Conservation (phyloP, 305 asterid genomes). For the Fraxinus greggii region DNA sequence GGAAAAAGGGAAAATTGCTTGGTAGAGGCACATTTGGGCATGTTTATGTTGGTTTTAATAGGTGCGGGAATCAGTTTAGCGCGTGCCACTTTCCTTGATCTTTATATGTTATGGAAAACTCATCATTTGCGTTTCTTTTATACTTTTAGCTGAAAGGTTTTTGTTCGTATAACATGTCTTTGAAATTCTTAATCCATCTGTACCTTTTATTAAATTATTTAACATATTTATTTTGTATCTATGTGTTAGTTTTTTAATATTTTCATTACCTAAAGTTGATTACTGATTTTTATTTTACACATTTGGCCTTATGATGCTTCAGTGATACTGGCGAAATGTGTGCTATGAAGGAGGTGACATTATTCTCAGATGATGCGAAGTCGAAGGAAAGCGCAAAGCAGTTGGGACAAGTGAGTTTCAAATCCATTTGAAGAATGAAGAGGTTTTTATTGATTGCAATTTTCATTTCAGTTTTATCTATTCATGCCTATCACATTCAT, state of each 20-base stretch:
- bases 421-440: not conserved
- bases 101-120: not conserved
- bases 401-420: conserved; percentile 50
- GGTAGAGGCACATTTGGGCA: conserved; percentile 97
- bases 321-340: conserved; percentile 65
- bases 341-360: conserved; percentile 65
- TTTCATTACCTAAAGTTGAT: conserved; percentile 14
- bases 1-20: conserved; percentile 94
- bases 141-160: conserved; percentile 3
- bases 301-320: conserved; percentile 23
- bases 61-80: conserved; percentile 45
- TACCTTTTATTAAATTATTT: conserved; percentile 4
- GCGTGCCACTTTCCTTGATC: not conserved
- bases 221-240: not conserved
- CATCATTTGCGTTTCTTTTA: not conserved
- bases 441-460: conserved; percentile 8
- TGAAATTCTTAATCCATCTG: conserved; percentile 2
- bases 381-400: conserved; percentile 66
- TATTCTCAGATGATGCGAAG: conserved; percentile 56
- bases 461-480: not conserved
- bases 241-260: not conserved
- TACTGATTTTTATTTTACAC: conserved; percentile 18
- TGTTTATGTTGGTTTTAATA: conserved; percentile 93
- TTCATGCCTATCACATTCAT: conserved; percentile 11
- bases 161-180: conserved; percentile 2